Base-by-base conservation (phyloP, 495 filamentous ascomycete species). In the Physcia stellaris region DNA sequence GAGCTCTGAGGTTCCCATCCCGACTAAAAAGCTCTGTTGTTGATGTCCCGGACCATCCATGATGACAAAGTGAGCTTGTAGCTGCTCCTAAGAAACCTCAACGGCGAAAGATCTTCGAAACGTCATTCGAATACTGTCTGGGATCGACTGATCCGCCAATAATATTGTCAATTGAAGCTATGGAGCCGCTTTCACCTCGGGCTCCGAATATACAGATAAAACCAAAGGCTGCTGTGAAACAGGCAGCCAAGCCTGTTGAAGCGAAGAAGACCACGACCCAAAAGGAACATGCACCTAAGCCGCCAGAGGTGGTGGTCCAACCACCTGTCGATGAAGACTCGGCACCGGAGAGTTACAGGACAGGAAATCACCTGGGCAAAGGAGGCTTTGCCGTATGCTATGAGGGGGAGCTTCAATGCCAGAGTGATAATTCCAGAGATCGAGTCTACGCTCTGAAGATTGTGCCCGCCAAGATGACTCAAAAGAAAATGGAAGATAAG, bases 341-440 rank as follows among this genome's bases (percentile, higher is more conserved):
- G 48, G 68, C 80, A 59, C 77, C 80, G 36, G 77, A 83, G 42
- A 67, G 73, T 36, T 98, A 94, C 63, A 70, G 75, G 27, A 81
- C 86, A 5, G 90, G 88, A n/a, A 69, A 64, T 28, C 74, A 82
- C 37, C 63, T 98, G 30, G 90, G 90, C 0, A 94, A 90, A 61
- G 90, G 90, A 31, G 90, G 90, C 0, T 98, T 98, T 54, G 90
- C 90, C 15, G 80, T 94, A 20, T 95, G 90, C 57, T 90, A 80
- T 45, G 66, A 80, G 32, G 90, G 84, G 2, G 73, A 79, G 40
- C 55, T 84, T 29, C 57, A 69, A 17, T 70, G 73, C 5, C 74
- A 71, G 32, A 71, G 65, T 42, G 75, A 77, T 36, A 67, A 24
- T 9, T 6, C 28, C 16, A 35, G 37, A 9, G 38, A 32, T 11